Conservation (phyloP, 2,329 filamentous ascomycete genomes). For the Neodidymelliopsis sp. region DNA sequence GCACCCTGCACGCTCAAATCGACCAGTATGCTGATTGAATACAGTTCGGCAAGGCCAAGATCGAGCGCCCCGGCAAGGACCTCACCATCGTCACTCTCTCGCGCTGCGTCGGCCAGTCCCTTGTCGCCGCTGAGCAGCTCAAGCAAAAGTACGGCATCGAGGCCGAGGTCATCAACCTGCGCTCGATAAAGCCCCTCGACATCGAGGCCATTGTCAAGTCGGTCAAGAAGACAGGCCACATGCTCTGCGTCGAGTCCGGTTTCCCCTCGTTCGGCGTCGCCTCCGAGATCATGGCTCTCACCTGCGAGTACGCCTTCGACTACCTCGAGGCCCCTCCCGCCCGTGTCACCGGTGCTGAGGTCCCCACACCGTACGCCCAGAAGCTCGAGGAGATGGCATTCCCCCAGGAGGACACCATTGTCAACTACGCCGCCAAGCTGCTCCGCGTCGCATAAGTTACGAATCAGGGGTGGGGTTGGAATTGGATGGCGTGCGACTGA, state of each 20-base stretch:
- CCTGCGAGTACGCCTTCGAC: slow-evolving; percentile 98
- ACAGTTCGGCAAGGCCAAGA: slow-evolving; percentile 95
- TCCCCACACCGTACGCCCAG: slow-evolving; percentile 93
- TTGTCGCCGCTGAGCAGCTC: slow-evolving; percentile 86
- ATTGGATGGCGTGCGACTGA: neutral
- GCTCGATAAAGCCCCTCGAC: slow-evolving; percentile 95
- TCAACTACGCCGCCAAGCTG: slow-evolving; percentile 87
- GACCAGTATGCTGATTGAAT: slow-evolving; percentile 18
- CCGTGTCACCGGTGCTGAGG: slow-evolving; percentile 94
- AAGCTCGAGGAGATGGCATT: slow-evolving; percentile 95
- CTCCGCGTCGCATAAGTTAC: slow-evolving; percentile 69
- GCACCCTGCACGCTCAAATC: neutral
- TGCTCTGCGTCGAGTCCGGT: slow-evolving; percentile 92
- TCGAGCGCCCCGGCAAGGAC: slow-evolving; percentile 95
- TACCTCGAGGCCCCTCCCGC: slow-evolving; percentile 94
- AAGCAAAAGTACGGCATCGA: slow-evolving; percentile 98
- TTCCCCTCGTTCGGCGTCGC: slow-evolving; percentile 95
- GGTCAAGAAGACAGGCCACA: slow-evolving; percentile 96
- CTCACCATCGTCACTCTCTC: slow-evolving; percentile 94
- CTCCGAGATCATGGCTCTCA: slow-evolving; percentile 89
- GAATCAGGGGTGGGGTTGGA: neutral
- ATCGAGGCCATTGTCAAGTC: slow-evolving; percentile 95
- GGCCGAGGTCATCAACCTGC: slow-evolving; percentile 96
- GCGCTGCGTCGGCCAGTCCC: slow-evolving; percentile 91
- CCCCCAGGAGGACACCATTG: slow-evolving; percentile 88